Conservation (phyloP, 2,329 filamentous ascomycete genomes). For the Botrytis galanthina region DNA sequence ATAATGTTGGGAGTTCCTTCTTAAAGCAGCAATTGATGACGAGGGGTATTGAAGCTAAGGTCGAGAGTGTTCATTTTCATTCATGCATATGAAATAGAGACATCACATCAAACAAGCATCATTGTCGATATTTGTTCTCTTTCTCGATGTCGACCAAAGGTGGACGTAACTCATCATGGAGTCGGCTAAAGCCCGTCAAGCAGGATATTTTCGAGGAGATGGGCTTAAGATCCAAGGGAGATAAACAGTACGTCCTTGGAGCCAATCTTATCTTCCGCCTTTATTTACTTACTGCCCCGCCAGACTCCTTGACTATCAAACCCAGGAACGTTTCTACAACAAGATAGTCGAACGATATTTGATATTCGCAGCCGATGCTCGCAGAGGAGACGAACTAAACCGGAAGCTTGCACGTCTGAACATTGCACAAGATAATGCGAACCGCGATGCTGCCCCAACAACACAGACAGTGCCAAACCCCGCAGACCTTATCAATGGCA, state of each 20-base stretch:
- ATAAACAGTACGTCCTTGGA: conserved; percentile 62
- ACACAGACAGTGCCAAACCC: conserved; percentile 23
- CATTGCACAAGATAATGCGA: conserved; percentile 28
- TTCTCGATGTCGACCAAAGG: conserved; percentile 35
- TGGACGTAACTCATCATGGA: conserved; percentile 54
- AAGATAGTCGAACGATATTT: conserved; percentile 87
- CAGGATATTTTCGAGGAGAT: conserved; percentile 77
- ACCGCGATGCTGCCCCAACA: conserved; percentile 30
- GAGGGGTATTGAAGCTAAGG: conserved; percentile 12
- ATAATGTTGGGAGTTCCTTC: conserved; percentile 14
- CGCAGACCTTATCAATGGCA: conserved; percentile 20
- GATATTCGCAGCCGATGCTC: conserved; percentile 76
- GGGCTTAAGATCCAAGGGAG: conserved; percentile 87
- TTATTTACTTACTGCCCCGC: conserved; percentile 25
- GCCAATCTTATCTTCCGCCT: not conserved
- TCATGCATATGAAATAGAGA: not conserved
- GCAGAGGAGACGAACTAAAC: conserved; percentile 70
- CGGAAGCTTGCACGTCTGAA: conserved; percentile 65
- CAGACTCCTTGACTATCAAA: conserved; percentile 70
- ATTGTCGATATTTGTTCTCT: not conserved
- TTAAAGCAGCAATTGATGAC: conserved; percentile 13
- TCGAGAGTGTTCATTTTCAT: not conserved
- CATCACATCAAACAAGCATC: conserved; percentile 3
- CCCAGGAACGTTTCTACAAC: conserved; percentile 81
- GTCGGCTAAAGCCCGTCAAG: conserved; percentile 69